These are phyloP conservation scores for Emericellopsis terricola DNA, from an alignment of 495 filamentous ascomycete species.

Conservation along the genomic window DNA sequence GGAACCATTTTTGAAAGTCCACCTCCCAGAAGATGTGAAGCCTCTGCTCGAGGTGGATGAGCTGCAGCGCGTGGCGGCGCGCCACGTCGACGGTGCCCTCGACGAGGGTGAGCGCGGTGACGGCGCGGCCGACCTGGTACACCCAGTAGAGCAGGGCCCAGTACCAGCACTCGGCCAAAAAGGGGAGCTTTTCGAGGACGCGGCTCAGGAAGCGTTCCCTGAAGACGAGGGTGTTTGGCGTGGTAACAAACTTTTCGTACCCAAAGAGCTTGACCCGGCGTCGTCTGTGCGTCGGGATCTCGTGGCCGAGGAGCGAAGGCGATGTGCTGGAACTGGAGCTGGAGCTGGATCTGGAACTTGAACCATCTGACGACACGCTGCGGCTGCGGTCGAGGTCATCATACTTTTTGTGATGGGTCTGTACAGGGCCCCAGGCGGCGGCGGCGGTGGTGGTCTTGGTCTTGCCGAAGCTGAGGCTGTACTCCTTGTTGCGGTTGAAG, in stretches of 20 bases:
- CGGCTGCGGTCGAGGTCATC: conserved; percentile 1
- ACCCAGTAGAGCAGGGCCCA: conserved; percentile 53
- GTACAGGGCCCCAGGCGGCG: too few relatives aligned
- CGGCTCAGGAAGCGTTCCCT: conserved; percentile 9
- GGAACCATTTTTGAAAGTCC: conserved; percentile 37
- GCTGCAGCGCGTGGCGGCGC: conserved; percentile 39
- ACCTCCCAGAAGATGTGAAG: conserved; percentile 48
- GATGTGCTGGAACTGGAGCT: neutral
- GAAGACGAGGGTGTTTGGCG: conserved; percentile 2
- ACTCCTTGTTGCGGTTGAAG: conserved; percentile 14
- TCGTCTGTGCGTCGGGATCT: neutral
- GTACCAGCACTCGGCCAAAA: conserved; percentile 66
- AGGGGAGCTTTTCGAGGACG: conserved; percentile 49
- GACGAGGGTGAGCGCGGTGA: conserved; percentile 37
- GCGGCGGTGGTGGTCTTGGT: neutral
- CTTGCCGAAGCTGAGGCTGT: neutral
- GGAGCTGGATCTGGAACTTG: neutral
- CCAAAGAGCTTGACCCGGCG: conserved; percentile 1
- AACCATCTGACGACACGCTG: neutral
- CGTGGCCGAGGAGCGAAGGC: neutral
- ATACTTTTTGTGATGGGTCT: neutral
- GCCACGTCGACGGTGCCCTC: conserved; percentile 1
- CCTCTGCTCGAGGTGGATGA: conserved; percentile 34
- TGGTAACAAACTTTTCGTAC: neutral
- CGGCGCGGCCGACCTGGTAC: conserved; percentile 1